phyloP scores from a whole-genome alignment of 257 asterid species.

The Solanum infundibuliforme region DNA sequence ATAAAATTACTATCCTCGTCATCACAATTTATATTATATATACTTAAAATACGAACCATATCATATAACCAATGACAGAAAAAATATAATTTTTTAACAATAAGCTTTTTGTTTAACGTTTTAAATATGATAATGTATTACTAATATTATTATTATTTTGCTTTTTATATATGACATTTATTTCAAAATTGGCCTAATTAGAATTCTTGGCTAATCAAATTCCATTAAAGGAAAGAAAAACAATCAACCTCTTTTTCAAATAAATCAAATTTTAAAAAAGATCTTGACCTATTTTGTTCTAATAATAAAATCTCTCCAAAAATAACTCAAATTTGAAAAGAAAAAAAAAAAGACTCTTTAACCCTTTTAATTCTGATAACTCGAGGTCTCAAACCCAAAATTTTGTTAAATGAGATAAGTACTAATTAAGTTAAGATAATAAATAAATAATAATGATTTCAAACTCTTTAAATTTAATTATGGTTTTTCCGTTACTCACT shows the following conservation, averaged over 20 bases:
- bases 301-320: background rate
- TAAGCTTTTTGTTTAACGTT: background rate
- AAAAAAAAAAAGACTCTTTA: background rate
- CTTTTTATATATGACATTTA: background rate
- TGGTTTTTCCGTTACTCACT: background rate
- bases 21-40: no score
- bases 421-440: background rate
- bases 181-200: background rate
- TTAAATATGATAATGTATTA: background rate
- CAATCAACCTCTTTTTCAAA: background rate
- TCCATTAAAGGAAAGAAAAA: background rate
- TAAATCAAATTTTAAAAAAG: background rate
- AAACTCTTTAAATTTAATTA: background rate
- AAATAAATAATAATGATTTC: background rate
- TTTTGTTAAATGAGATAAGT: background rate
- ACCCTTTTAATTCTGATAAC: background rate
- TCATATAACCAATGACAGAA: accelerated
- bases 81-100: no score
- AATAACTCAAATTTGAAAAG: background rate
- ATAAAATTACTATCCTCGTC: no score
- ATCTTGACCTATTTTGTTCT: background rate
- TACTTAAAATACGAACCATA: accelerated
- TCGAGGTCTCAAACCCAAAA: background rate
- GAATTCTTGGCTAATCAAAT: background rate
- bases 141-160: background rate